A percentile compares a stretch with the other conserved stretches of the same genome.
phyloP scores from a whole-genome alignment of 2,329 filamentous ascomycete species.

The Oidium heveae region DNA sequence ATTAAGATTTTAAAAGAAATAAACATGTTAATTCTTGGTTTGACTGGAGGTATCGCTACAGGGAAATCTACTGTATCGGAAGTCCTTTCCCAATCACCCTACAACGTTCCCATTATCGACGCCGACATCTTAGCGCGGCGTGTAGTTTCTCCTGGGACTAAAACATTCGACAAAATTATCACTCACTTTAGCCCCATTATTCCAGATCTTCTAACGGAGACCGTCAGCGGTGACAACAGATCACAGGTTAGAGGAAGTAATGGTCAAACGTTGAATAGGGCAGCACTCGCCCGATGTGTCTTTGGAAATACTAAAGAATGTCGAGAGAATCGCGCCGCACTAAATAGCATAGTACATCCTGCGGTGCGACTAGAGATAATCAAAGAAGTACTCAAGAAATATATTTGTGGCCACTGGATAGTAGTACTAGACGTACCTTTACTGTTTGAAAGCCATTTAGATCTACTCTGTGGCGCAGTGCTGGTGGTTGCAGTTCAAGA shows the following conservation, averaged over 20 bases:
- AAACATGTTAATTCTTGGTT: slow-evolving; percentile 72
- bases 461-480: slow-evolving; percentile 62
- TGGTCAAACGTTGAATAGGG: slow-evolving; percentile 57
- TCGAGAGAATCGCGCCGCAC: slow-evolving; percentile 42
- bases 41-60: slow-evolving; percentile 92
- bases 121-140: slow-evolving; percentile 79
- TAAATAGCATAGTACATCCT: slow-evolving; percentile 85
- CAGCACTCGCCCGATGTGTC: slow-evolving; percentile 60
- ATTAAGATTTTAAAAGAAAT: too few species aligned
- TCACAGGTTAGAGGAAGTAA: too few species aligned
- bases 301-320: slow-evolving; percentile 57
- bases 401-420: slow-evolving; percentile 57
- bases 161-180: slow-evolving; percentile 63
- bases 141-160: slow-evolving; percentile 79
- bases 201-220: slow-evolving; percentile 48
- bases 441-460: slow-evolving; percentile 70
- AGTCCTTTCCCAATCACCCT: slow-evolving; percentile 54
- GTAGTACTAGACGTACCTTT: slow-evolving; percentile 82
- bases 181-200: slow-evolving; percentile 58
- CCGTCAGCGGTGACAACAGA: slow-evolving; percentile 28
- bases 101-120: slow-evolving; percentile 77
- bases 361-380: slow-evolving; percentile 70
- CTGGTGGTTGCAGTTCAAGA: slow-evolving; percentile 70
- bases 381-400: slow-evolving; percentile 43
- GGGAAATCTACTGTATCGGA: slow-evolving; percentile 90